Evolutionary conservation across 2,329 filamentous ascomycete species (phyloP).

Genomic region (Dactylellina sp.): DNA sequence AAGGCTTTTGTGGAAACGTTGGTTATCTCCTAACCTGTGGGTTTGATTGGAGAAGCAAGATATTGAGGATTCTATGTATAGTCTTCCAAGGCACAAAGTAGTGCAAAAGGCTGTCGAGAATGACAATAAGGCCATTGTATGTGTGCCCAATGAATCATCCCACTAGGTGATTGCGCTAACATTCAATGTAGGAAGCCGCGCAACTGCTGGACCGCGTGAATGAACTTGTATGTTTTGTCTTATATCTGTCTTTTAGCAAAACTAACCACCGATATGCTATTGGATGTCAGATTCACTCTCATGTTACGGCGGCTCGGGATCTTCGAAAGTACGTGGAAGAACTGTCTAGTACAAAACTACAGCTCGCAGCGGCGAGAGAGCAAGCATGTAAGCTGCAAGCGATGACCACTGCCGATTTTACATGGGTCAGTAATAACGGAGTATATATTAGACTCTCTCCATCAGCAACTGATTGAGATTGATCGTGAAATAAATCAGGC

Average conservation of each 20-base stretch:
- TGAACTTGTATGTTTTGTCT: slow-evolving; percentile 30
- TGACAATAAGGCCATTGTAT: slow-evolving; percentile 39
- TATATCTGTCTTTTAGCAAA: no score
- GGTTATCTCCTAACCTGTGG: neutral
- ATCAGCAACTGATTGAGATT: slow-evolving; percentile 49
- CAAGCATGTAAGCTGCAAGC: slow-evolving; percentile 36
- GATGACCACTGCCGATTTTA: neutral
- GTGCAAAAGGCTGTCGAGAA: slow-evolving; percentile 26
- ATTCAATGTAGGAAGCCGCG: slow-evolving; percentile 27
- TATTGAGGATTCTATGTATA: slow-evolving; percentile 10
- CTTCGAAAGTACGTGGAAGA: slow-evolving; percentile 43
- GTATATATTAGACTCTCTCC: slow-evolving; percentile 25
- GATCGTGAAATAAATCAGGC: slow-evolving; percentile 47
- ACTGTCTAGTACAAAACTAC: slow-evolving; percentile 29
- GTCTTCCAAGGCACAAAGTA: slow-evolving; percentile 44
- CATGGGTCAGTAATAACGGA: neutral
- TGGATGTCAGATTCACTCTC: slow-evolving; percentile 27
- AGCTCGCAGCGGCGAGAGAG: slow-evolving; percentile 26
- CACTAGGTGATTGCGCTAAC: neutral
- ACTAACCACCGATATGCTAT: neutral
- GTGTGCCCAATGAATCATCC: neutral
- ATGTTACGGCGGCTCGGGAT: slow-evolving; percentile 38
- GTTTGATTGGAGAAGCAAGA: neutral
- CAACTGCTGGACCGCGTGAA: slow-evolving; percentile 35
- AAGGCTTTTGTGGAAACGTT: slow-evolving; percentile 47